Percentiles rank a stretch among this genome's conserved stretches.
Conservation (phyloP, 768 basidiomycete species). For the Russula olivacea region DNA sequence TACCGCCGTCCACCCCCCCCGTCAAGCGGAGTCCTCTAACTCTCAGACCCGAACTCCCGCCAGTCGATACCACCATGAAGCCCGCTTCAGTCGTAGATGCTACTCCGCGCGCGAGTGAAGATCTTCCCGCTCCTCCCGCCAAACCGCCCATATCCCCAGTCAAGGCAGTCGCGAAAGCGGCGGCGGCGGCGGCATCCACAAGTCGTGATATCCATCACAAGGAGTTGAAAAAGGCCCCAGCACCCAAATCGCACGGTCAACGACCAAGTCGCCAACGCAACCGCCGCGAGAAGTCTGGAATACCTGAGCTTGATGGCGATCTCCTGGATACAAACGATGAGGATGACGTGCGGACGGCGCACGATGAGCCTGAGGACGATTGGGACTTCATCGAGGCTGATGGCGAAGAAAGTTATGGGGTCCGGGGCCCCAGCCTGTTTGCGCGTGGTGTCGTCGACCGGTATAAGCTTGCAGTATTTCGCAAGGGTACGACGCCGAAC, state of each 20-base stretch:
- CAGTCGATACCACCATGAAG: conserved; percentile 10
- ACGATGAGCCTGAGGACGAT: conserved; percentile 71
- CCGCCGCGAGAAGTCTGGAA: conserved; percentile 77
- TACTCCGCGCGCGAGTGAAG: conserved; percentile 22
- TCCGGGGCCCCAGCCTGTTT: conserved; percentile 75
- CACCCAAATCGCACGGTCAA: conserved; percentile 23
- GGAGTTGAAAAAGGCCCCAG: conserved; percentile 18
- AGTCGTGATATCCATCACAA: conserved; percentile 21
- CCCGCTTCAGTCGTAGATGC: conserved; percentile 16
- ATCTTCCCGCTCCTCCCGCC: neutral
- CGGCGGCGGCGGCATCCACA: conserved; percentile 18
- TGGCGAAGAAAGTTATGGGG: conserved; percentile 77
- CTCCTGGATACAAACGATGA: conserved; percentile 49
- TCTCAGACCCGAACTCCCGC: conserved; percentile 10
- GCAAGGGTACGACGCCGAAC: conserved; percentile 68
- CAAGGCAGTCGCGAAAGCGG: conserved; percentile 14
- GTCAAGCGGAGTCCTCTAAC: conserved; percentile 13
- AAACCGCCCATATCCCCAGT: conserved; percentile 9
- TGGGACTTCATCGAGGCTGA: conserved; percentile 87
- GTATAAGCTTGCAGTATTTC: conserved; percentile 79
- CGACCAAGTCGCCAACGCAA: conserved; percentile 31
- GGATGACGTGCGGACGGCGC: conserved; percentile 38
- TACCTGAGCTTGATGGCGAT: conserved; percentile 72
- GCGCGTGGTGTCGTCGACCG: conserved; percentile 89
- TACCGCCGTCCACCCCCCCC: conserved; percentile 28